Evolutionary conservation across 176 grass and related monocot species (phyloP), one percentile per base, ranked within the genome.

Genomic region (Triticum urartu): DNA sequence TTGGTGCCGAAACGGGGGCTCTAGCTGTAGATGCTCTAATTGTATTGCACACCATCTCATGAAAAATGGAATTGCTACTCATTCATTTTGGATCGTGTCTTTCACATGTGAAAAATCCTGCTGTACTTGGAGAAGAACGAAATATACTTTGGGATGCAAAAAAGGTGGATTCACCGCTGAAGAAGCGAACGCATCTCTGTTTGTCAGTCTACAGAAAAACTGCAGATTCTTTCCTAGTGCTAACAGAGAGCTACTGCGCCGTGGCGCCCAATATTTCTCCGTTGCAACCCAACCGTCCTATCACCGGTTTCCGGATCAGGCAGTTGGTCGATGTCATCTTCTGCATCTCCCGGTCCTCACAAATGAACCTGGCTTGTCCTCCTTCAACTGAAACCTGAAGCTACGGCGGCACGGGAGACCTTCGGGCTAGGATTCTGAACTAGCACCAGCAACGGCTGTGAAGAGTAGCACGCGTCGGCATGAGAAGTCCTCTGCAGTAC

Each of bases 381-480:
- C 80, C 36, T 85, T 82, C 68, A 91, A 68, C 62, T 81, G 78
- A 70, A 81, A 42, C 81, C 59, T 18, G 81, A 58, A 80, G 68
- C 34, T 76, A 68, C 42, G 22, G 59, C 63, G 11, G 47, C 72
- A 76, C 34, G 30, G 24, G 50, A 77, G 62, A 84, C 50, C 62
- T 59, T 88, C 9, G 84, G 75, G 58, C 89, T 80, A 52, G 91
- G 91, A 67, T 93, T 95, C 82, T 95, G 94, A 91, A 95, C 91
- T 58, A 95, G 87, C 34, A 95, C 91, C 59, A 95, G 81, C 67
- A 93, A 58, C 24, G 94, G 94, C 22, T 95, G 84, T 1, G 73
- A 81, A 66, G 91, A 64, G 60, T 67, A 85, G 22, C 78, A 78
- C 14, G 84, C 86, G 77, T 71, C 64, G 35, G 35, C 68, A 30